Base-by-base conservation (phyloP, 805 yeast genomes). In the Candida wancherniae region DNA sequence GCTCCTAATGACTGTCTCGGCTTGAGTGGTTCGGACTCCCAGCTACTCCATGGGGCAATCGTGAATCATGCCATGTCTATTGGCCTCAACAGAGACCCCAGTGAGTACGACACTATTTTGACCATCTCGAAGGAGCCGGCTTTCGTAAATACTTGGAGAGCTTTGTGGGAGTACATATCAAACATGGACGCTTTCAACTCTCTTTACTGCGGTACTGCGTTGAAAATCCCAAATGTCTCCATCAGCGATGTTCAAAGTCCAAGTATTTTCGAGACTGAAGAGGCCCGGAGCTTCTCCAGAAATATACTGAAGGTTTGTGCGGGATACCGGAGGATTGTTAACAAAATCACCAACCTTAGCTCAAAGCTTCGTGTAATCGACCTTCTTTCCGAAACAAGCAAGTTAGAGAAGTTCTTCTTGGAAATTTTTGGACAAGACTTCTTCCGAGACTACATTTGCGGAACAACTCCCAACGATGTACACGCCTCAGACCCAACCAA, bases 1-100 rank as follows among this genome's bases (percentile, higher is more conserved):
- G 54, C 60, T 9, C 72, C 72, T 1, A 59, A 61, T 32, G 71
- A 67, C 40, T 53, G 63, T 33, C 65, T 55, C 35, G 70, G 71
- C 1, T 40, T 63, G 16, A 57, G 66, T 14, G 62, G 66, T 6
- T 51, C 60, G 0, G 70, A 66, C 38, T 56, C 63, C 3, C 63
- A 60, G 28, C 50, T 61, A 10, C 46, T 63, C 14, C 53, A 64
- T 28, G 67, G 69, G 0, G 50, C 57, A 2, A 55, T 57, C 5
- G 48, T 61, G 8, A 53, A 49, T 18, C 70, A 63, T 31, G 68
- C 71, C 0, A 29, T 60, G 24, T 51, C 67, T 3, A 61, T 63
- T 24, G 70, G 71, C 0, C 45, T 63, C 24, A 56, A 64, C 38
- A 44, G 70, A 9, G 70, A 65, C 36, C 70, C 71, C 1, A 42